phyloP scores from a whole-genome alignment of 306 rosid species.

The Citrullus colocynthis region DNA sequence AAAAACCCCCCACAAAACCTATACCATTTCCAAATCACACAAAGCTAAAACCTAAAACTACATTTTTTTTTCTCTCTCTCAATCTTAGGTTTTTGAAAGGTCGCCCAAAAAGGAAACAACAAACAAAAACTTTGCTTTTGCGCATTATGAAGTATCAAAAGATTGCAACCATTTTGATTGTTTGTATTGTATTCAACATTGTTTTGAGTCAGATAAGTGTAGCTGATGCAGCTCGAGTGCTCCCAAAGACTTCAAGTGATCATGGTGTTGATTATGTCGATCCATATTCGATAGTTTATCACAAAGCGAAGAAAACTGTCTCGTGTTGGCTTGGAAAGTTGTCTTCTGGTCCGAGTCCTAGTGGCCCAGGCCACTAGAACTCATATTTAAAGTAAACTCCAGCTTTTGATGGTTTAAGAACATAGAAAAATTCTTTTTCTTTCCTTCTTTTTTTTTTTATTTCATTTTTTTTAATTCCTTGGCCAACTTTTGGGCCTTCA shows the following conservation, averaged over 20 bases:
- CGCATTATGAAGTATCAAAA: not conserved
- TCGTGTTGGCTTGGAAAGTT: constrained; percentile 2
- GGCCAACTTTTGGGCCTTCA: not conserved
- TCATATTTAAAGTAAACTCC: not conserved
- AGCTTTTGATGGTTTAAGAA: not conserved
- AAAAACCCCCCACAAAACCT: not conserved
- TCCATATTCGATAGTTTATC: not conserved
- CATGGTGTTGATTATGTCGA: not conserved
- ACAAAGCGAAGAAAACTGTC: not conserved
- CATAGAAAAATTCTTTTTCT: not conserved
- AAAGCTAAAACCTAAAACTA: not conserved
- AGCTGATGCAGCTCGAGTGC: not conserved
- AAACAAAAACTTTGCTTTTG: not conserved
- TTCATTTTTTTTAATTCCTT: not conserved
- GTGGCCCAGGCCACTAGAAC: constrained; percentile 4
- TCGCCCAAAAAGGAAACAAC: not conserved
- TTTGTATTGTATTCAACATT: not conserved
- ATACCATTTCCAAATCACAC: not conserved
- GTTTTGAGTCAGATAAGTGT: not conserved
- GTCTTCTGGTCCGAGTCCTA: constrained; percentile 11
- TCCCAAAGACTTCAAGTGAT: not conserved
- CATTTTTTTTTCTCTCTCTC: no score
- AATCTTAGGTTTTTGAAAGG: no score
- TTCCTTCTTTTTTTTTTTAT: not conserved
- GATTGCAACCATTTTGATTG: not conserved